Conservation (phyloP, 1,284 basidiomycete genomes). For the Neolentinus lepideus region DNA sequence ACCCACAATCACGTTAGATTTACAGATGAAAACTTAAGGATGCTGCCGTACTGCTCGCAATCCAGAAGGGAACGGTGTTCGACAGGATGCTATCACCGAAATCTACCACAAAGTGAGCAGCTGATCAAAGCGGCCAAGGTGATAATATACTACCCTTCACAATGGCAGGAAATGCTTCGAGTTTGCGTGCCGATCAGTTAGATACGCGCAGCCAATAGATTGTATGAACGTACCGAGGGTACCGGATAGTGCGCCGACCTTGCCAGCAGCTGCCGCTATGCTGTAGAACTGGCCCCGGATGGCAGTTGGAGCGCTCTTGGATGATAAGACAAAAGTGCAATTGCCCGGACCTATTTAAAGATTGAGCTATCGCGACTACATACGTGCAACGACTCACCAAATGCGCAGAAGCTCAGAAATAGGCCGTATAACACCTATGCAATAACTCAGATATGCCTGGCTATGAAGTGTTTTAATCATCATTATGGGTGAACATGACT, state of each 20-base stretch:
- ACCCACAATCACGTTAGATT: neutral
- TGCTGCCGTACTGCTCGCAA: slow-evolving; percentile 46
- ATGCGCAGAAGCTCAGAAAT: slow-evolving; percentile 82
- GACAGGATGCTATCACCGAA: slow-evolving; percentile 23
- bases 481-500: slow-evolving; percentile 10
- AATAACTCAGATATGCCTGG: neutral
- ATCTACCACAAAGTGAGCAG: neutral
- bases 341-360: slow-evolving; percentile 59
- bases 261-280: slow-evolving; percentile 84
- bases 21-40: neutral
- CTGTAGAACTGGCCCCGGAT: slow-evolving; percentile 86
- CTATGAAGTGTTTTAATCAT: neutral
- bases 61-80: slow-evolving; percentile 78
- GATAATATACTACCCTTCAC: slow-evolving; percentile 43
- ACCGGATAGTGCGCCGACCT: slow-evolving; percentile 82
- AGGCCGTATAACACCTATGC: slow-evolving; percentile 71
- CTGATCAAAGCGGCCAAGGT: slow-evolving; percentile 11
- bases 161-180: slow-evolving; percentile 60
- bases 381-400: slow-evolving; percentile 34
- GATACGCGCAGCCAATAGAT: neutral
- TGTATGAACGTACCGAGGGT: slow-evolving; percentile 54
- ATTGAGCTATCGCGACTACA: neutral
- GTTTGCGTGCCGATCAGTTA: neutral
- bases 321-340: slow-evolving; percentile 72
- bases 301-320: slow-evolving; percentile 79